Evolutionary conservation across 192 early-diverging fungal genomes (phyloP).

Genomic region (Lobosporangium transversale): DNA sequence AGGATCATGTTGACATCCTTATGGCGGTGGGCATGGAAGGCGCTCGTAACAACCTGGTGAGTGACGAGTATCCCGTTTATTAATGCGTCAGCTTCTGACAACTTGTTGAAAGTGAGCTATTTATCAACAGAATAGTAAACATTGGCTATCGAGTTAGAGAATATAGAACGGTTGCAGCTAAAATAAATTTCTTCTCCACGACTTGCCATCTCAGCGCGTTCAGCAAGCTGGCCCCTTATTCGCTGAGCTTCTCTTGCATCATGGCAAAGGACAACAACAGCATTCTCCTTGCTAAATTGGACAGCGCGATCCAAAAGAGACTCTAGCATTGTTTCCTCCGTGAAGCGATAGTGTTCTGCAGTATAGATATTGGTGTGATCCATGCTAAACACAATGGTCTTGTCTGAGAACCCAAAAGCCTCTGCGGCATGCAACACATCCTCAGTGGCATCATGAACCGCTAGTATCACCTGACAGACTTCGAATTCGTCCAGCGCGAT

Average conservation of each 20-base stretch:
- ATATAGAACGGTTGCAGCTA: neutral
- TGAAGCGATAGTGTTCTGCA: conserved; percentile 9
- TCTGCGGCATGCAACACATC: conserved; percentile 13
- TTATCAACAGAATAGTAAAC: neutral
- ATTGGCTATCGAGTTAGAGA: neutral
- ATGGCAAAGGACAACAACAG: conserved; percentile 22
- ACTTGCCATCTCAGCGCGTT: conserved; percentile 15
- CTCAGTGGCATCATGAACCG: conserved; percentile 20
- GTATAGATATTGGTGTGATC: conserved; percentile 14
- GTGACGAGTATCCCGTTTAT: conserved; percentile 23
- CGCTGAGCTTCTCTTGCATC: conserved; percentile 1
- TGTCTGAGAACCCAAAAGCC: conserved; percentile 5
- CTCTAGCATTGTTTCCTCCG: neutral
- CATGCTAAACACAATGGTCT: conserved; percentile 12
- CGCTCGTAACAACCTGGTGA: neutral
- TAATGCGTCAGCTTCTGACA: neutral
- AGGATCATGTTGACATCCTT: conserved; percentile 19
- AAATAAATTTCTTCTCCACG: neutral
- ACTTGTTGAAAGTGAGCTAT: conserved; percentile 2
- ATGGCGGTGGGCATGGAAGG: conserved; percentile 2
- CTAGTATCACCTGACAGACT: conserved; percentile 20
- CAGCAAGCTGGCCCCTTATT: conserved; percentile 5
- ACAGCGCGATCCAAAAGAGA: conserved; percentile 5
- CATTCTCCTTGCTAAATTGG: conserved; percentile 14
- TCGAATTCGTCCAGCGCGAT: neutral